Base-by-base conservation (phyloP, 2,329 filamentous ascomycete genomes). In the Pestalotiopsis sp. region DNA sequence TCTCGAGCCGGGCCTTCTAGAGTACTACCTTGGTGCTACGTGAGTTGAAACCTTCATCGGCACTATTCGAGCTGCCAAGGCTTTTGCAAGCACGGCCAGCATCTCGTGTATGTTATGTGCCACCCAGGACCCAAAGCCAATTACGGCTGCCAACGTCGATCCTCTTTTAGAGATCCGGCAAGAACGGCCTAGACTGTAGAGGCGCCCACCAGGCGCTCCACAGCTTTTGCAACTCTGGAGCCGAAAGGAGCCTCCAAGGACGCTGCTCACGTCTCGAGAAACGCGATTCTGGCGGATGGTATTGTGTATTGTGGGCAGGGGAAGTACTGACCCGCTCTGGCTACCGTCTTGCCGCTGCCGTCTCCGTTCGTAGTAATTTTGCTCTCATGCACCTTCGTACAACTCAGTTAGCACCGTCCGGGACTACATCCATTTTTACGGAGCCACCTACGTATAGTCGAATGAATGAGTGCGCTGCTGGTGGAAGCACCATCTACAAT, bases 21-120 rank as follows among this genome's bases (percentile, higher is more conserved):
- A 23, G 23, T 23, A 52, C n/a, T 52, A 52, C 45, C 45, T 52
- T 52, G 57, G 57, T 59, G 57, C 57, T 59, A 59, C 57, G 23
- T 36, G 57, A 59, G 23, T 59, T 59, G 57, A 59, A 59, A 59
- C 57, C 20, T 59, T 59, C 23, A 59, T 27, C 27, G 23, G 57
- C 57, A 59, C 57, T 59, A 59, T 59, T 59, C 57, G 27, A 59
- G 9, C 27, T 23, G 27, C 23, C 27, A 38, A 38, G 59, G 14
- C 59, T 38, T 31, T 27, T 17, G 27, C 39, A 64, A 64, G 25
- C 36, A 45, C 36, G 61, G 39, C 61, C 38, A 64, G 31, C 61
- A 64, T 31, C 61, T 64, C 61, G 61, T 64, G 61, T 64, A 64
- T 25, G 59, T 62, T 64, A 64, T 25, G 59, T 62, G 39, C 61